These are phyloP conservation scores for Pleodorina starrii DNA, from an alignment of 139 green algal species.

Conservation along the genomic window DNA sequence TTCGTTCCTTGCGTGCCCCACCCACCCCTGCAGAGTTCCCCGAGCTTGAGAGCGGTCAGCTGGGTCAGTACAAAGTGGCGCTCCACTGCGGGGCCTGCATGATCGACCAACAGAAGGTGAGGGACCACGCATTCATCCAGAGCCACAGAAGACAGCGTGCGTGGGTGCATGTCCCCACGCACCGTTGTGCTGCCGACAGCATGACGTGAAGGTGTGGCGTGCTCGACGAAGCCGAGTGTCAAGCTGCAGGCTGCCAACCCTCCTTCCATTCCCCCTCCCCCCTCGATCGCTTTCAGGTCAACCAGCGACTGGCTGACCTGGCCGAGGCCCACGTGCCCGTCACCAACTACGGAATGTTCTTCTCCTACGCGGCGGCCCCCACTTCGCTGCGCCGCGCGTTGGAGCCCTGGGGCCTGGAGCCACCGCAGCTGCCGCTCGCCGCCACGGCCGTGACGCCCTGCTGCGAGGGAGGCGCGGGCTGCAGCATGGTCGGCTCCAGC, in stretches of 20 bases:
- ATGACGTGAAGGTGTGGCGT: too few relatives aligned
- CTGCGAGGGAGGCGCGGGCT: background rate
- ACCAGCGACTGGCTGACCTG: conserved; percentile 51
- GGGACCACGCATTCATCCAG: conserved; percentile 6
- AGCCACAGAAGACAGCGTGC: background rate
- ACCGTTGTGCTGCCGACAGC: too few relatives aligned
- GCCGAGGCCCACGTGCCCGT: conserved; percentile 64
- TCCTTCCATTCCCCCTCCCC: background rate
- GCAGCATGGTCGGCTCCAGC: too few relatives aligned
- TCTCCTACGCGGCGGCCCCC: conserved; percentile 57
- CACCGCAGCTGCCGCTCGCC: background rate
- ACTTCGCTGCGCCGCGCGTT: conserved; percentile 57
- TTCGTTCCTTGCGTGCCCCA: background rate
- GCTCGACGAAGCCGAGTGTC: too few relatives aligned
- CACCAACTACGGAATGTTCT: conserved; percentile 78
- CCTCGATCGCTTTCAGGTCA: conserved; percentile 14
- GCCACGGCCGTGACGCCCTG: background rate
- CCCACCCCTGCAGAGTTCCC: conserved; percentile 48
- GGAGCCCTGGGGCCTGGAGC: conserved; percentile 60
- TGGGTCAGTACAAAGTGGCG: conserved; percentile 59
- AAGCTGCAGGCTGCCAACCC: too few relatives aligned
- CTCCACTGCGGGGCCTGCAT: conserved; percentile 77
- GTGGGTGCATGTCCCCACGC: background rate
- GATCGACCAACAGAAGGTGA: conserved; percentile 75
- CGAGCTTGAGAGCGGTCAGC: conserved; percentile 43